Conservation (phyloP, 2,329 filamentous ascomycete species). For the Trichoderma arundinaceum region DNA sequence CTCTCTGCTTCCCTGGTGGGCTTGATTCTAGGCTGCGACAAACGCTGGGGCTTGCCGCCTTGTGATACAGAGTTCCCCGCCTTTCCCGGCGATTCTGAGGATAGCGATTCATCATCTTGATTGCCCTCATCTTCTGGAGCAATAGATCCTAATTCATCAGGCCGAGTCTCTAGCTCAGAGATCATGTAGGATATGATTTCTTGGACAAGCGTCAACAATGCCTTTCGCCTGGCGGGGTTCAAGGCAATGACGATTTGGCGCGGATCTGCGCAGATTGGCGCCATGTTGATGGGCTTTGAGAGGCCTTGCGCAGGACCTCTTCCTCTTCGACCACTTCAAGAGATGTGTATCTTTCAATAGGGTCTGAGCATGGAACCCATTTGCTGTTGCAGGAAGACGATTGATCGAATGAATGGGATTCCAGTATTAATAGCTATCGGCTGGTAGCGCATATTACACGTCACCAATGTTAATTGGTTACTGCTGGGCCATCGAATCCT, state of each 20-base stretch:
- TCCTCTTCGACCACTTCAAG: not conserved
- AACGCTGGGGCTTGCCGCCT: not conserved
- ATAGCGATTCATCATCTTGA: conserved; percentile 14
- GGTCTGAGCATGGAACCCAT: not conserved
- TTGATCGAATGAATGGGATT: not conserved
- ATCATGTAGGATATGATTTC: conserved; percentile 63
- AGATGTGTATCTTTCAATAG: not conserved
- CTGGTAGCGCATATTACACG: conserved; percentile 8
- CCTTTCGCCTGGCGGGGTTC: conserved; percentile 57
- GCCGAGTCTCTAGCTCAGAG: conserved; percentile 52
- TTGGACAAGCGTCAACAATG: conserved; percentile 56
- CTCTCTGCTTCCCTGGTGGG: conserved; percentile 40
- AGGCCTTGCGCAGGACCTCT: not conserved
- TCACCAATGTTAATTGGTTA: conserved; percentile 5
- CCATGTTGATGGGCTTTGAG: conserved; percentile 48
- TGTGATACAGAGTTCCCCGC: not conserved
- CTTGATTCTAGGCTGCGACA: conserved; percentile 18
- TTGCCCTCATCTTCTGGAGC: conserved; percentile 33
- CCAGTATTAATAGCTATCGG: not conserved
- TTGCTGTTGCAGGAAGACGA: not conserved
- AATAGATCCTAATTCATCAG: conserved; percentile 43
- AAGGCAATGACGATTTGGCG: conserved; percentile 62
- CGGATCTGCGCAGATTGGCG: conserved; percentile 60
- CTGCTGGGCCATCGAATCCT: conserved; percentile 18
- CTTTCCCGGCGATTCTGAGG: not conserved